Percentiles rank a stretch among this genome's conserved stretches.
Conservation (phyloP, 768 basidiomycete species). For the Cystobasidiopsis lactophilus region DNA sequence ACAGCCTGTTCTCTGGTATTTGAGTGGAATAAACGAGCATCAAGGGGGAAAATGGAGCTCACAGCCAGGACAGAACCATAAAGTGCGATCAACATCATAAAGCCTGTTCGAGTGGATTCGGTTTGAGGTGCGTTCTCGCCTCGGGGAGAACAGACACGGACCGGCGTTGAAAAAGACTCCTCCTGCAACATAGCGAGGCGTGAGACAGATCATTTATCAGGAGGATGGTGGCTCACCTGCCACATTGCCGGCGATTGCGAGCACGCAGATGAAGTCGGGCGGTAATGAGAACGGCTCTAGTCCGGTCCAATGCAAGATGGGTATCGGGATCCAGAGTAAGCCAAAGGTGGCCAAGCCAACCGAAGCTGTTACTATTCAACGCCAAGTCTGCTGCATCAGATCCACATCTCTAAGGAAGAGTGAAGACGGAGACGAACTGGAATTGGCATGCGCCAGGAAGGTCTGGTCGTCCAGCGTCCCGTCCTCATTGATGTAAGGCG, state of each 20-base stretch:
- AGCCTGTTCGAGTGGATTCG: too few species aligned
- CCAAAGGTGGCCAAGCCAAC: conserved; percentile 54
- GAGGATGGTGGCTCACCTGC: conserved; percentile 43
- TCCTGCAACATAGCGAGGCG: not conserved
- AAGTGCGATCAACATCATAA: conserved; percentile 5
- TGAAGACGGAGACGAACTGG: conserved; percentile 19
- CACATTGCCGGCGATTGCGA: conserved; percentile 47
- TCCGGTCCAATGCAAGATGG: conserved; percentile 42
- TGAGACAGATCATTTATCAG: not conserved
- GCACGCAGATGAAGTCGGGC: conserved; percentile 27
- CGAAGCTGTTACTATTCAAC: conserved; percentile 34
- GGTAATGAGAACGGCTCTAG: conserved; percentile 51
- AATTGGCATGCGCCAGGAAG: conserved; percentile 60
- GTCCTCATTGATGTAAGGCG: conserved; percentile 10
- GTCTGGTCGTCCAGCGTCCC: conserved; percentile 39
- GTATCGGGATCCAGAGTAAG: conserved; percentile 53
- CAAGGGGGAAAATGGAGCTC: conserved; percentile 1
- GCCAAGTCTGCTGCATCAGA: too few species aligned
- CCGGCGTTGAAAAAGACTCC: not conserved
- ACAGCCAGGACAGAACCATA: not conserved
- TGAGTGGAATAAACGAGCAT: too few species aligned
- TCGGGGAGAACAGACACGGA: too few species aligned
- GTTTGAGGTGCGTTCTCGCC: too few species aligned
- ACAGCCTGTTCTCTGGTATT: conserved; percentile 57
- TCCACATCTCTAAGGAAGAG: too few species aligned